A percentile compares a stretch with the other conserved stretches of the same genome.
Evolutionary conservation across 2,329 filamentous ascomycete species (phyloP).

Genomic region (Fusarium paranaense): DNA sequence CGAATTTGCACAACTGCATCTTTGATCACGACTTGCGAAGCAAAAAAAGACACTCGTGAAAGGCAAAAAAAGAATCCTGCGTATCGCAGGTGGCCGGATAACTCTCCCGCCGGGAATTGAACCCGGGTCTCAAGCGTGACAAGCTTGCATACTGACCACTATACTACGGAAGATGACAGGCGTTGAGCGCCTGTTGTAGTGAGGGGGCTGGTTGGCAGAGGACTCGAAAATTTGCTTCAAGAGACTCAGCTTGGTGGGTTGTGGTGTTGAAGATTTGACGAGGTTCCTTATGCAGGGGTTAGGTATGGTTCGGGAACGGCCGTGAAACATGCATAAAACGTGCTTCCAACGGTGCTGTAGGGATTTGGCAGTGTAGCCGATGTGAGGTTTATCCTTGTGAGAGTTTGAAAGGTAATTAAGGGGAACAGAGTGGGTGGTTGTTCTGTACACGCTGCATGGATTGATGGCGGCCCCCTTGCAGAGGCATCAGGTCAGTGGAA

Average conservation of each 20-base stretch:
- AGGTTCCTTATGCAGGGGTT: neutral
- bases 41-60: neutral
- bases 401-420: neutral
- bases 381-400: neutral
- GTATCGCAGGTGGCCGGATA: constrained; percentile 30
- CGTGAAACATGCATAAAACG: neutral
- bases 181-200: constrained; percentile 8
- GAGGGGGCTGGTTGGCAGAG: neutral
- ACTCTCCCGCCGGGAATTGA: constrained; percentile 41
- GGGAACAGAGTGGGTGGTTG: neutral
- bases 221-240: neutral
- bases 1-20: neutral
- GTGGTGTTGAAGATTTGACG: neutral
- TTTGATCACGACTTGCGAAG: neutral
- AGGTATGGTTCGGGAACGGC: neutral
- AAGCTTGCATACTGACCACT: constrained; percentile 42
- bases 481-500: neutral
- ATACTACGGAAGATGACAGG: constrained; percentile 35
- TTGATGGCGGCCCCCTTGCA: neutral
- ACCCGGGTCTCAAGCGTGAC: constrained; percentile 42
- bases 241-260: neutral
- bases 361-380: neutral
- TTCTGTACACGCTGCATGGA: neutral
- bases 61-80: constrained; percentile 6
- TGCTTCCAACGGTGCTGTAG: neutral